These are phyloP conservation scores for Perilla frutescens DNA, from an alignment of 257 asterid genomes.

Conservation along the genomic window DNA sequence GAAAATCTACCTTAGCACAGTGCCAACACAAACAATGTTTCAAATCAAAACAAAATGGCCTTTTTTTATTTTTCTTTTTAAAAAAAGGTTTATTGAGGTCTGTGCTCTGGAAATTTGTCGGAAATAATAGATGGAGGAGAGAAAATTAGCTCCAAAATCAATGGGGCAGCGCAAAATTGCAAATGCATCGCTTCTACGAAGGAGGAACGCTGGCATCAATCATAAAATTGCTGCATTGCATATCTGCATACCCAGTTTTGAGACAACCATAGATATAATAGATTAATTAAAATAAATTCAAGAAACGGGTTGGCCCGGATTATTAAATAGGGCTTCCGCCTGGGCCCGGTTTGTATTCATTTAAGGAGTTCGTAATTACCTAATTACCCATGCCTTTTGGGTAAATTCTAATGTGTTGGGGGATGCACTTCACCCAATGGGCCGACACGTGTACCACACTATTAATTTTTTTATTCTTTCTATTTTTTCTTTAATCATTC, in stretches of 20 bases:
- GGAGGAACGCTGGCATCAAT: neutral
- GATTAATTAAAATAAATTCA: neutral
- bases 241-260: neutral
- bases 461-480: no score
- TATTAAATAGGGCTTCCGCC: neutral
- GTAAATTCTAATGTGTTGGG: no score
- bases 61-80: neutral
- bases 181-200: conserved; percentile 5
- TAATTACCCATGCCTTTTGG: no score
- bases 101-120: conserved; percentile 1
- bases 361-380: no score
- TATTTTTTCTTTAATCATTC: no score
- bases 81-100: neutral
- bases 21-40: conserved; percentile 32
- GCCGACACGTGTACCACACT: no score
- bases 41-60: conserved; percentile 7
- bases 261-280: neutral
- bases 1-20: conserved; percentile 35
- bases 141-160: conserved; percentile 13
- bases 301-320: neutral
- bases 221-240: neutral
- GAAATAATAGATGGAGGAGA: neutral
- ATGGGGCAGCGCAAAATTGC: conserved; percentile 8
- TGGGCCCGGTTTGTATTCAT: no score
- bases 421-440: no score